Conservation (phyloP, 2,329 filamentous ascomycete genomes). For the Colletotrichum somersetense region DNA sequence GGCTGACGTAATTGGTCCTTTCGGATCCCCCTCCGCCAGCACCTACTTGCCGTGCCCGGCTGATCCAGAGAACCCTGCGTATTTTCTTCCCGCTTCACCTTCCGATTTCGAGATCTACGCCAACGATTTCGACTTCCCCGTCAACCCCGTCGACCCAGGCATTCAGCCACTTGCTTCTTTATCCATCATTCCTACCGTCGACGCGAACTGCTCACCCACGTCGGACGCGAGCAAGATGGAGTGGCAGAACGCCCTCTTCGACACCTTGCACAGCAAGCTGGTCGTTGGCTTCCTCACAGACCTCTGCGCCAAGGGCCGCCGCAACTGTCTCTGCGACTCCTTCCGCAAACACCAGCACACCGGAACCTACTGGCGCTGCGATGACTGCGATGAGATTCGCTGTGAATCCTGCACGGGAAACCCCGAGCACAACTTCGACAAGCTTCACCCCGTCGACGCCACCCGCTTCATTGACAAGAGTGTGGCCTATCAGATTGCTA, state of each 20-base stretch:
- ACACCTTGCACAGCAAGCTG: background rate
- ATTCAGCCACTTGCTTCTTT: background rate
- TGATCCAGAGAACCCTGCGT: background rate
- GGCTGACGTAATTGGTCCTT: background rate
- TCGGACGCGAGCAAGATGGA: background rate
- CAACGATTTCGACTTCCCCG: background rate
- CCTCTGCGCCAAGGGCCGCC: slow-evolving; percentile 44
- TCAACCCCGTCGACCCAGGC: background rate
- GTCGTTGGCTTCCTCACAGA: slow-evolving; percentile 27
- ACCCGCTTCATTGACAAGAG: background rate
- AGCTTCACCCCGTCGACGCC: slow-evolving; percentile 22
- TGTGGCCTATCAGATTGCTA: background rate
- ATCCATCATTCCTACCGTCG: background rate
- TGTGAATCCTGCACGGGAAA: slow-evolving; percentile 56
- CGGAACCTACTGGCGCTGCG: slow-evolving; percentile 46
- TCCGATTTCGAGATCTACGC: background rate
- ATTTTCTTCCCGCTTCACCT: background rate
- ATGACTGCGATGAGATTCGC: slow-evolving; percentile 51
- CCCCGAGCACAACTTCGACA: slow-evolving; percentile 50
- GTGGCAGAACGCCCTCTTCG: background rate
- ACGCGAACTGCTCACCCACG: background rate
- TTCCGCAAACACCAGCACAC: slow-evolving; percentile 48
- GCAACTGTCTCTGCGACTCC: slow-evolving; percentile 54
- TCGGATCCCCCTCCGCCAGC: background rate
- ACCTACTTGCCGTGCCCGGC: background rate